phyloP scores from a whole-genome alignment of 192 early-diverging fungal species.

The Rhizoclosmatium globosum region DNA sequence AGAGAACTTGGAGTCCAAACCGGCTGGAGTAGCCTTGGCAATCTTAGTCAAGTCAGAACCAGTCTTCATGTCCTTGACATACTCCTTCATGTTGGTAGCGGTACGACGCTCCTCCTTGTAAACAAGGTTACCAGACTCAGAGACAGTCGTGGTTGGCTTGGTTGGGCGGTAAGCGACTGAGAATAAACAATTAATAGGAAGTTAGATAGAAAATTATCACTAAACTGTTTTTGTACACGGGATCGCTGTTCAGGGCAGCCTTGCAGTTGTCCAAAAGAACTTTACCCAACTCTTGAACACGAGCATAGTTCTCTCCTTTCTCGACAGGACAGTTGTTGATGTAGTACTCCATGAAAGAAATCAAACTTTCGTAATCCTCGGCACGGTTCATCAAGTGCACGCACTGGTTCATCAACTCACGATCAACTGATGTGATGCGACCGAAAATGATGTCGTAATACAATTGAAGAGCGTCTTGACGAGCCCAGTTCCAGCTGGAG shows the following conservation, averaged over 20 bases:
- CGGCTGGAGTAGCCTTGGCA: constrained; percentile 48
- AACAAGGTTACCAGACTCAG: constrained; percentile 81
- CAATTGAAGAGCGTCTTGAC: constrained; percentile 84
- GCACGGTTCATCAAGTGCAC: constrained; percentile 93
- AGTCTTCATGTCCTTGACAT: constrained; percentile 84
- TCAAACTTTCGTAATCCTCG: constrained; percentile 65
- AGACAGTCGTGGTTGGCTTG: constrained; percentile 79
- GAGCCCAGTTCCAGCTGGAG: constrained; percentile 98
- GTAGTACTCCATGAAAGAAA: constrained; percentile 89
- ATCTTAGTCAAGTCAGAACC: constrained; percentile 55
- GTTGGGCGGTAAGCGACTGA: constrained; percentile 82
- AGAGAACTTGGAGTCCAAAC: constrained; percentile 72
- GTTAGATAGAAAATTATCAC: neutral
- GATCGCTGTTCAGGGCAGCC: constrained; percentile 77
- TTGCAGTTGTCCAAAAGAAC: constrained; percentile 91
- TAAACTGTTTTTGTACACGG: constrained; percentile 83
- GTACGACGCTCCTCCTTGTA: constrained; percentile 86
- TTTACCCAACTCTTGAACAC: constrained; percentile 81
- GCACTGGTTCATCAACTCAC: constrained; percentile 90
- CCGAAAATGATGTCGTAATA: constrained; percentile 96
- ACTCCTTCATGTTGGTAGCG: constrained; percentile 92
- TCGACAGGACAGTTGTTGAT: constrained; percentile 78
- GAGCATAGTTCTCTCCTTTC: constrained; percentile 84
- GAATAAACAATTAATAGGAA: constrained; percentile 22
- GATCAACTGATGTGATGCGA: constrained; percentile 83